Base-by-base conservation (phyloP, 768 basidiomycete genomes). In the Candolleomyces eurysporus region DNA sequence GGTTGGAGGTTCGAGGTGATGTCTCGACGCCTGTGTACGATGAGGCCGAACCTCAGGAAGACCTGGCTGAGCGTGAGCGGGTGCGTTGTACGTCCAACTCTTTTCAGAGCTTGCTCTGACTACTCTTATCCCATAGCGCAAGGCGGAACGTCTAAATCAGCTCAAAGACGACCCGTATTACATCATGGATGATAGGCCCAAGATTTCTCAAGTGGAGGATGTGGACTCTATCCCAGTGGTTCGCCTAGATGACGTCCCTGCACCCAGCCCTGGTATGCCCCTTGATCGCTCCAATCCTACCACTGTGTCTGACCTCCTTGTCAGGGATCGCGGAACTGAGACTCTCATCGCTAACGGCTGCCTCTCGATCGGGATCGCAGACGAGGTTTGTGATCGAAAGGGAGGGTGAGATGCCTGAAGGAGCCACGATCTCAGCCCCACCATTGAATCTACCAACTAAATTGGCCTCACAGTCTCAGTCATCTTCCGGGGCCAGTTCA, bases 151-250 rank as follows among this genome's bases (percentile, higher is more conserved):
- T 32, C 75, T 87, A 52, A 94, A 89, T 54, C 85, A 88, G 61
- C 78, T 88, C 64, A 84, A 85, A 45, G 91, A 94, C 63, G 94
- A 98, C 69, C 95, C 96, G 4, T 97, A 94, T 75, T 96, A 97
- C 73, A 87, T 97, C 64, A 80, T 87, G 43, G 90, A 92, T 64
- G 84, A 85, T 46, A 75, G 71, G 58, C 77, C 83, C 1, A 69
- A 79, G 64, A 77, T 73, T 19, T 55, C 48, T 58, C 56, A 61
- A 26, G 63, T 73, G 8, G 82, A 85, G 13, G 93, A 97, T 68
- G 65, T 97, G n/a, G 94, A 97, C 66, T 84, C 88, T 9, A 98
- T 98, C 73, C 96, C 96, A 0, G 85, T 99, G 22, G 92, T 98
- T 32, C 84, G 79, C 62, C 75, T 98, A 50, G 92, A 96, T 46